These are phyloP conservation scores for Pseudopyricularia javanii DNA, from an alignment of 2,329 filamentous ascomycete species.

Conservation along the genomic window DNA sequence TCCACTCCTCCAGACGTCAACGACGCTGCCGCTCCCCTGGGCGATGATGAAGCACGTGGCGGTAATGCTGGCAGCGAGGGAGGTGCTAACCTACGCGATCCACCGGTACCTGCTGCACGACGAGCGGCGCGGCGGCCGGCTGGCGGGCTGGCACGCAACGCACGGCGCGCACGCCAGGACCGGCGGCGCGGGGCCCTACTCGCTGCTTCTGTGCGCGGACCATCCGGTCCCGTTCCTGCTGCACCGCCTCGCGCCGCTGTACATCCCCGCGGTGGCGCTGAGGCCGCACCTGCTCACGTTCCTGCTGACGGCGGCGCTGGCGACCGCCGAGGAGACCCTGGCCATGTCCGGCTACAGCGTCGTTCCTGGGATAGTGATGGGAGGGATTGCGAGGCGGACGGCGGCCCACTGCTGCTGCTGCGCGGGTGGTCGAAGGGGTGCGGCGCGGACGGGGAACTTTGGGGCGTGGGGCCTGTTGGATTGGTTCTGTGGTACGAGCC, in stretches of 20 bases:
- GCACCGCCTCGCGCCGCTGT: constrained; percentile 50
- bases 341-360: constrained; percentile 56
- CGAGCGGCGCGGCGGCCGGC: constrained; percentile 23
- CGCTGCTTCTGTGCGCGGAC: constrained; percentile 53
- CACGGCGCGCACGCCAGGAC: constrained; percentile 36
- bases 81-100: constrained; percentile 58
- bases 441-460: constrained; percentile 36
- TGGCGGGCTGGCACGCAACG: constrained; percentile 15
- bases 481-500: constrained; percentile 44
- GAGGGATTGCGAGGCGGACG: constrained; percentile 25
- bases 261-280: constrained; percentile 51
- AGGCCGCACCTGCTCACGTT: constrained; percentile 64
- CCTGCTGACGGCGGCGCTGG: constrained; percentile 49
- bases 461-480: constrained; percentile 51
- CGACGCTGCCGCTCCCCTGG: constrained; percentile 39
- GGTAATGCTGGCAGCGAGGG: constrained; percentile 29
- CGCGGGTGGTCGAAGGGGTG: constrained; percentile 11
- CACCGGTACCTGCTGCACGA: constrained; percentile 52
- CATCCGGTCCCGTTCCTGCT: constrained; percentile 55
- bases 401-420: constrained; percentile 25
- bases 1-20: constrained; percentile 33
- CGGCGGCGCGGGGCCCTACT: constrained; percentile 39
- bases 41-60: constrained; percentile 36
- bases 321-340: constrained; percentile 54
- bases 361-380: constrained; percentile 39